Evolutionary conservation across 2,329 filamentous ascomycete genomes (phyloP), one percentile per base, ranked within the genome.

Genomic region (Thelonectria olida): DNA sequence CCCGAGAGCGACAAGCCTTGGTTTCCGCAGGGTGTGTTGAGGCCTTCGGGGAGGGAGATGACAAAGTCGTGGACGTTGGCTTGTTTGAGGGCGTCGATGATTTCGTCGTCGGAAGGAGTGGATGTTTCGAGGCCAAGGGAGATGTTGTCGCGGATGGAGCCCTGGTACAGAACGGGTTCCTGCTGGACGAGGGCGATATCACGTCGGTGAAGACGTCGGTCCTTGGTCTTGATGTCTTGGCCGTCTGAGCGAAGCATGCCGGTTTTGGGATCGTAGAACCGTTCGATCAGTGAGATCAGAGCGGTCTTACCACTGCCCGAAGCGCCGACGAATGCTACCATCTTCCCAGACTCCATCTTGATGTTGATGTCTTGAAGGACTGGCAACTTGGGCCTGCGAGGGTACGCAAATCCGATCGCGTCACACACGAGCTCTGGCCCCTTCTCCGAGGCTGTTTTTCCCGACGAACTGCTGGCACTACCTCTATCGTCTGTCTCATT

Each of bases 1-100:
- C 91, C 91, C 1, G 88, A 92, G 1, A 93, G 79, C 60, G 90
- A 88, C 17, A 89, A 85, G 0, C 90, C 90, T 49, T 86, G 85
- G 66, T 89, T 85, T 2, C 90, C 90, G 20, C 90, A 89, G 1
- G 82, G 78, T 0, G 90, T 90, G 2, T 82, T 77, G 55, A 91
- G 88, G 0, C 87, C 87, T 58, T 90, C 77, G 2, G 86, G 85
- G 0, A 89, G 78, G 1, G 81, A 82, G 1, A 78, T 73, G 27
- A 89, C 79, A 58, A 88, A 88, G 13, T 85, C 82, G 67, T 83
- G 81, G 2, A 84, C 82, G 71, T 86, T 87, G 15, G 86, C 83
- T 50, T 85, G 80, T 27, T 78, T 75, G 59, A 84, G 86, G 1
- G 85, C 85, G 1, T 79, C 74, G 10, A 81, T 71, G 19, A 88